Base-by-base conservation (phyloP, 2,329 filamentous ascomycete species). In the Aspergillus fischeri region DNA sequence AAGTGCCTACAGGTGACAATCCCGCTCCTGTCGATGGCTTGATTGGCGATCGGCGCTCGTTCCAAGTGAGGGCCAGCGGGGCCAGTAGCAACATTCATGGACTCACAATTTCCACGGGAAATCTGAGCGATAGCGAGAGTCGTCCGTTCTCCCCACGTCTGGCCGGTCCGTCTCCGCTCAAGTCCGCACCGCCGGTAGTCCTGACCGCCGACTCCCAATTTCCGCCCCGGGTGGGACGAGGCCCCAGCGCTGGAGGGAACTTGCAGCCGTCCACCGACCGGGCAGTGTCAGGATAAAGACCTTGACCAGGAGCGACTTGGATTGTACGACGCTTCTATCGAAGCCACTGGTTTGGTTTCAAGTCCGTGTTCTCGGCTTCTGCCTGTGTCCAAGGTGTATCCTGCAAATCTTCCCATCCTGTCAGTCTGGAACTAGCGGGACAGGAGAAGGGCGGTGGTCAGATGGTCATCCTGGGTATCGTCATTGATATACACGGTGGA, bases 61-160 rank as follows among this genome's bases (percentile, higher is more conserved):
- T 72, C 62, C 66, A 69, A 49, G 70, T 71, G 27, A 67, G 70
- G 41, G 65, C 68, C 20, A 71, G 67, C 51, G 71, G 72, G 21
- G 57, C 67, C n/a, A 71, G 60, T 52, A 62, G 60, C 58, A 63
- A 56, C 42, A 54, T 61, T 35, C 69, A 62, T 38, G 66, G 64
- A 4, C 65, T 74, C 17, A 65, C 62, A 2, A 69, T 70, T 48
- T 67, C 64, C 54, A 72, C 71, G 4, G 56, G 66, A 3, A 68
- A 66, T n/a, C 62, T 73, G 8, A 66, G 63, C 20, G 70, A 72
- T 41, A 61, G 67, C 27, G 69, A 71, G 5, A 11, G 21, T 21
- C 60, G 57, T 1, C 59, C 58, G 1, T 54, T 57, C 54, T 64
- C 65, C 3, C 61, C 65, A 14, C 63, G 61, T 11, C 51, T 62